Evolutionary conservation across 2,329 filamentous ascomycete species (phyloP).

Genomic region (Colletotrichum tamarilloi): DNA sequence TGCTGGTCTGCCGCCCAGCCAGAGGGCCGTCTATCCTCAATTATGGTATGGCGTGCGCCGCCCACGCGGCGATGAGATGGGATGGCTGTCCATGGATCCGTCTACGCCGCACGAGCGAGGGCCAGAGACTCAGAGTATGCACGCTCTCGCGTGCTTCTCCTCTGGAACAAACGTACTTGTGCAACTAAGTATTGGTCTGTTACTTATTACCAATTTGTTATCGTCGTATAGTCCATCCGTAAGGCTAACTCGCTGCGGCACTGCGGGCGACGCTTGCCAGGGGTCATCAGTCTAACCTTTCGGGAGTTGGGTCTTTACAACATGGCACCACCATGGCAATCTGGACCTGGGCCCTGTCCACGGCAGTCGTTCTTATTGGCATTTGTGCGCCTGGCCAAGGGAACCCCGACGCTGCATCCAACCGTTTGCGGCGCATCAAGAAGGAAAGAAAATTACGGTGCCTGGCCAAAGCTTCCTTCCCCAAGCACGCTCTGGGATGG

Average conservation of each 20-base stretch:
- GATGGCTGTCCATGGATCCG: constrained; percentile 17
- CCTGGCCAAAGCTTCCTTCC: constrained; percentile 32
- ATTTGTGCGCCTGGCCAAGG: constrained; percentile 19
- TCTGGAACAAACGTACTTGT: not conserved
- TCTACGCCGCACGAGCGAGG: constrained; percentile 21
- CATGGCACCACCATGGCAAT: constrained; percentile 32
- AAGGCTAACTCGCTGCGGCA: constrained; percentile 34
- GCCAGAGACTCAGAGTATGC: constrained; percentile 1
- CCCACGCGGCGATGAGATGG: constrained; percentile 6
- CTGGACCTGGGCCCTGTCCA: constrained; percentile 23
- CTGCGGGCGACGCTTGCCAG: constrained; percentile 27
- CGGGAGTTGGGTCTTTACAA: constrained; percentile 30
- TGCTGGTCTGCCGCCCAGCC: constrained; percentile 22
- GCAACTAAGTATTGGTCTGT: constrained; percentile 3
- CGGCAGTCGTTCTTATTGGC: constrained; percentile 32
- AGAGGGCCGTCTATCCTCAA: constrained; percentile 17
- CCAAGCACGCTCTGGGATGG: constrained; percentile 12
- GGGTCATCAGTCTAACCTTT: constrained; percentile 16
- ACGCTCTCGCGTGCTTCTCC: constrained; percentile 11
- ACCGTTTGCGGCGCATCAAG: not conserved
- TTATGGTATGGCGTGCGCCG: constrained; percentile 1
- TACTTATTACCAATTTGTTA: constrained; percentile 27
- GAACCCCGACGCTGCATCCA: constrained; percentile 18
- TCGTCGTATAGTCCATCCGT: constrained; percentile 14
- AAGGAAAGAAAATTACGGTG: constrained; percentile 19